A percentile compares a stretch with the other conserved stretches of the same genome.
phyloP scores from a whole-genome alignment of 139 green algal species.

The Haematococcus lacustris region DNA sequence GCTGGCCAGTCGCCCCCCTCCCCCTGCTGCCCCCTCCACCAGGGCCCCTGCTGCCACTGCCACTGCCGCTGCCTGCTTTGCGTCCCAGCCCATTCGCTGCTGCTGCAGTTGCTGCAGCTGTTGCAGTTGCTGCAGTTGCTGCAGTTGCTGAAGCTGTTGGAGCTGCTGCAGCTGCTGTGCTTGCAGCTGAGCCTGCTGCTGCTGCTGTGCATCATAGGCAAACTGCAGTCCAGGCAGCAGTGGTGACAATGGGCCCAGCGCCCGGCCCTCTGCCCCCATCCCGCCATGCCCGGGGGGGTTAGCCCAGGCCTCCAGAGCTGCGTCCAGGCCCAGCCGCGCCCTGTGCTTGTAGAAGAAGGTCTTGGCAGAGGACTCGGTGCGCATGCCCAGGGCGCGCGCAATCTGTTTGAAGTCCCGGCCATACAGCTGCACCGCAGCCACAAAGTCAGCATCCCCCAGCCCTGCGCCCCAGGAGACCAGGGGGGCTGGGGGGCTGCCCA shows the following conservation, averaged over 20 bases:
- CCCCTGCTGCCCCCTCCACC: too few species aligned
- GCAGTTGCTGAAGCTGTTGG: not conserved
- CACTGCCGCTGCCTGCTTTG: too few species aligned
- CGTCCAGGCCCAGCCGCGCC: slow-evolving; percentile 47
- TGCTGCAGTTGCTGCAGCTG: not conserved
- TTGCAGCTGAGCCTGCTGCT: not conserved
- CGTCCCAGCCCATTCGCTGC: too few species aligned
- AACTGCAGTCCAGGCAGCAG: not conserved
- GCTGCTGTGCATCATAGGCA: not conserved
- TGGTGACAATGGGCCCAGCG: not conserved
- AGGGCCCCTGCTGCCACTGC: too few species aligned
- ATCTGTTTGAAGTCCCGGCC: slow-evolving; percentile 46
- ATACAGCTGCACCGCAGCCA: slow-evolving; percentile 44
- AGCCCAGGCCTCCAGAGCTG: not conserved
- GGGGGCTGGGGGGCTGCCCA: too few species aligned
- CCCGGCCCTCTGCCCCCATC: not conserved
- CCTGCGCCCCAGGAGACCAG: too few species aligned
- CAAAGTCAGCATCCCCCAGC: too few species aligned
- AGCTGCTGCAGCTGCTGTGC: not conserved
- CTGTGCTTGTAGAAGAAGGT: slow-evolving; percentile 51
- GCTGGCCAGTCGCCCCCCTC: too few species aligned
- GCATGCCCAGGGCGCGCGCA: slow-evolving; percentile 33
- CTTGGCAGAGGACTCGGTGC: slow-evolving; percentile 31
- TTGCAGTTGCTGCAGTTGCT: not conserved
- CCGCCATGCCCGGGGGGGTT: not conserved